phyloP scores from a whole-genome alignment of 768 basidiomycete genomes.

The Agrocybe pediades region DNA sequence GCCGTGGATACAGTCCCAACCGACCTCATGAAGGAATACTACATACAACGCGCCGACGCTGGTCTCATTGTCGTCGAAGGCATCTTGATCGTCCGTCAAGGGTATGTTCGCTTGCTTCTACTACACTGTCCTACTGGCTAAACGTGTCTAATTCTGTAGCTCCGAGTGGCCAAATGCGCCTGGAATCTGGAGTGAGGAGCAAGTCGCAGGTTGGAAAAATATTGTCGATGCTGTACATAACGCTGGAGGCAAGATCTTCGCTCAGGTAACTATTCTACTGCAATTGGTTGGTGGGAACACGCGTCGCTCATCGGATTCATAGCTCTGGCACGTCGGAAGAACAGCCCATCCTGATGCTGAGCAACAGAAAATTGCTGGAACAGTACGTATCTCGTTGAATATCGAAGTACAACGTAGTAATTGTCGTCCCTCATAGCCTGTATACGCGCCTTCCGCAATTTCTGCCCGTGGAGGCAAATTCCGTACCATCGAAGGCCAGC shows the following conservation, averaged over 20 bases:
- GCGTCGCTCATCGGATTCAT: conserved; percentile 10
- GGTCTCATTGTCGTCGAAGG: conserved; percentile 45
- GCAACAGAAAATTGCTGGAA: conserved; percentile 25
- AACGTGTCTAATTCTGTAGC: conserved; percentile 19
- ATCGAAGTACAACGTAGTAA: not conserved
- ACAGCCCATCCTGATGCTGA: conserved; percentile 37
- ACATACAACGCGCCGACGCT: conserved; percentile 42
- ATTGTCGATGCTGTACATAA: conserved; percentile 49
- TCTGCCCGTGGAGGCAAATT: conserved; percentile 43
- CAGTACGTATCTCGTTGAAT: conserved; percentile 18
- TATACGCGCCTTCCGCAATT: conserved; percentile 47
- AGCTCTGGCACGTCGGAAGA: conserved; percentile 28
- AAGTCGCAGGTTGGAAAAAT: conserved; percentile 46
- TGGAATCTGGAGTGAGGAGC: conserved; percentile 48
- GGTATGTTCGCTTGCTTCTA: conserved; percentile 24
- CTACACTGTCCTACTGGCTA: not conserved
- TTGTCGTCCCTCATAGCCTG: conserved; percentile 31
- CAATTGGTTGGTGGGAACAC: not conserved
- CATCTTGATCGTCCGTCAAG: conserved; percentile 41
- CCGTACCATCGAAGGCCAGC: conserved; percentile 35
- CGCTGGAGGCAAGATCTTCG: conserved; percentile 44
- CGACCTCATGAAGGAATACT: conserved; percentile 40
- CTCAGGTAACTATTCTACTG: conserved; percentile 29
- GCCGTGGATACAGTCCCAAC: conserved; percentile 37
- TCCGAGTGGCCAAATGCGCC: conserved; percentile 46